Conservation (phyloP, 2,329 filamentous ascomycete species). For the Alternaria brassicicola region DNA sequence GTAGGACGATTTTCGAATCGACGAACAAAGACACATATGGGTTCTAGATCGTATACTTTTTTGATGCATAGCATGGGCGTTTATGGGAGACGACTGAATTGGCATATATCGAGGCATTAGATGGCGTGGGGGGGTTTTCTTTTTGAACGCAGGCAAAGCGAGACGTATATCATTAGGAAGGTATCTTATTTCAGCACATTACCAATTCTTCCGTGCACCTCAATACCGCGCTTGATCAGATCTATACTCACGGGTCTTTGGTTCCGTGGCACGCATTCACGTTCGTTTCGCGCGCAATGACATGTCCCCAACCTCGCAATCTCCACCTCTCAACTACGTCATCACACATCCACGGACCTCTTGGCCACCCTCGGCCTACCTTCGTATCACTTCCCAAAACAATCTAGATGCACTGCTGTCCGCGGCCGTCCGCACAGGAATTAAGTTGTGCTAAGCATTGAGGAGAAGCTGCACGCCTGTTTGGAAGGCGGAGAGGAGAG, state of each 20-base stretch:
- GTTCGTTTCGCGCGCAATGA: not conserved
- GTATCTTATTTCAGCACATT: not conserved
- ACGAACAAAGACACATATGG: not conserved
- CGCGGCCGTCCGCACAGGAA: not conserved
- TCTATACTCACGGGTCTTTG: not conserved
- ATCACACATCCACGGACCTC: not conserved
- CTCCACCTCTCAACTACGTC: not conserved
- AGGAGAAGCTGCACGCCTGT: slow-evolving; percentile 7
- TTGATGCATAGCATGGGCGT: slow-evolving; percentile 25
- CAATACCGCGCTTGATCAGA: not conserved
- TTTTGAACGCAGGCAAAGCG: not conserved
- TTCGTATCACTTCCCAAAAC: not conserved
- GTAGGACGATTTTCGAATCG: slow-evolving; percentile 10
- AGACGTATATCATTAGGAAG: not conserved
- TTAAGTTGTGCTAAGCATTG: slow-evolving; percentile 1
- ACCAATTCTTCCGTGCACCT: not conserved
- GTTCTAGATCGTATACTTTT: not conserved
- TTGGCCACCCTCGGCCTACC: not conserved
- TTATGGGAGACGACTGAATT: not conserved
- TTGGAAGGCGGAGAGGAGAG: not conserved
- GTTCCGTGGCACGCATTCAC: not conserved
- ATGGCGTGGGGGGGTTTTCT: no score
- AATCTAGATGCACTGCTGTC: not conserved
- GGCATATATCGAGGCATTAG: not conserved
- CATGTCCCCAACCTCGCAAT: not conserved